Evolutionary conservation across 768 basidiomycete genomes (phyloP).

Genomic region (Xerocomus brunneocitrinus): DNA sequence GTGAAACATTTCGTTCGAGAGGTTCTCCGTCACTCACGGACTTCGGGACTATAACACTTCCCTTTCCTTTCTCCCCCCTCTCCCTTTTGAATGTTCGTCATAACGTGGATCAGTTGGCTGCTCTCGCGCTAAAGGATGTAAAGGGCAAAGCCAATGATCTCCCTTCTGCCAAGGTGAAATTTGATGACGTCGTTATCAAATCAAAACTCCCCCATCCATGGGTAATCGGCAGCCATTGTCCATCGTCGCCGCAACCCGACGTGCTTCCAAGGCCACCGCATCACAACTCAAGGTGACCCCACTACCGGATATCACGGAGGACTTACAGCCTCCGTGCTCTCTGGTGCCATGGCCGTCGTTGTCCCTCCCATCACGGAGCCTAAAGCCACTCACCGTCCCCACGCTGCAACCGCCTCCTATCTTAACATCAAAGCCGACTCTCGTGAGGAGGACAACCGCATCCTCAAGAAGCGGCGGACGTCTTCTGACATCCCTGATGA

Average conservation of each 20-base stretch:
- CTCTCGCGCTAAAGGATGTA: slow-evolving; percentile 21
- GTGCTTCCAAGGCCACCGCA: too few relatives aligned
- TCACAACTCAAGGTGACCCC: neutral
- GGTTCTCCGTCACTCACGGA: too few relatives aligned
- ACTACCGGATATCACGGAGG: slow-evolving; percentile 30
- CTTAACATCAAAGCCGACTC: slow-evolving; percentile 22
- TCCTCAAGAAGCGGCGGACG: too few relatives aligned
- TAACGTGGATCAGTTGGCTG: too few relatives aligned
- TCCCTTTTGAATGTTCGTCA: too few relatives aligned
- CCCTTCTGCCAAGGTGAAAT: slow-evolving; percentile 42
- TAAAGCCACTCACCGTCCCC: slow-evolving; percentile 28
- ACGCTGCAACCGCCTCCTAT: slow-evolving; percentile 11
- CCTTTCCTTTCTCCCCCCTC: too few relatives aligned
- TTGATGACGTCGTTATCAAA: slow-evolving; percentile 63
- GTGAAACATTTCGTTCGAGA: too few relatives aligned
- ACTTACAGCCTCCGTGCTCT: slow-evolving; percentile 15
- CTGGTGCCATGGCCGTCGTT: slow-evolving; percentile 52
- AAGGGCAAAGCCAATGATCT: slow-evolving; percentile 57
- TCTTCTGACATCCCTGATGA: too few relatives aligned
- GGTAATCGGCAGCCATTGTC: slow-evolving; percentile 51
- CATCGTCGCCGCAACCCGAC: slow-evolving; percentile 35
- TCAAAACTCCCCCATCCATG: slow-evolving; percentile 32
- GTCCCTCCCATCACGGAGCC: slow-evolving; percentile 21
- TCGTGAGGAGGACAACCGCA: too few relatives aligned
- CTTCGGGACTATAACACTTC: too few relatives aligned